Base-by-base conservation (phyloP, 768 basidiomycete genomes). In the Bullera alba region DNA sequence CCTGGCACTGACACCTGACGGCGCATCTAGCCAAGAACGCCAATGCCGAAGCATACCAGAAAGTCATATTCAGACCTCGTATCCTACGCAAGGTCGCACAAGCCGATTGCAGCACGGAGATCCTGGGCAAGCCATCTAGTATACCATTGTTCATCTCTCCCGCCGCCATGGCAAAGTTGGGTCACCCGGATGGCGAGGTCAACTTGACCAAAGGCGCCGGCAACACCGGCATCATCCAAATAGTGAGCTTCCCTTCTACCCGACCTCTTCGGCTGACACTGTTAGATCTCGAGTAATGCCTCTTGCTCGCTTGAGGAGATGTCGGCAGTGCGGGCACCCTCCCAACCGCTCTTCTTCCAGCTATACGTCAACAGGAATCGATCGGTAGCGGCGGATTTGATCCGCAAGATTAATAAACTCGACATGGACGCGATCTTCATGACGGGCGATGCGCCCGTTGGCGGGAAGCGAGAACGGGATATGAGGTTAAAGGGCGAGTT, bases 371-470 rank as follows among this genome's bases (percentile, higher is more conserved):
- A 89, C 72, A 79, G 86, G 51, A 65, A 76, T 78, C 50, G 64
- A 3, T 50, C 62, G 6, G 30, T 63, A 39, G 58, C 64, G 32
- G 48, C 48, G 23, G 61, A 56, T n/a, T 80, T 86, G 34, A 79
- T 93, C 19, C 77, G 76, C 37, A 81, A 86, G 44, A 78, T 88
- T 25, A 83, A 86, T 54, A 67, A 67, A 25, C 74, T 88, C 3
- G 86, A 88, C 0, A 91, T 86, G 73, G 87, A 84, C 50, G 88
- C 86, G 0, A 87, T 95, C 53, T 86, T 88, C 70, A 74, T 95
- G 45, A 93, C 91, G 2, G 90, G 90, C 2, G 91, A 95, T 73
- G 87, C 89, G 0, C 77, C 87, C 16, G 80, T 86, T 22, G 79
- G 85, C 1, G 86, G 87, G 4, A 89, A 89, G 58, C 79, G 89